phyloP scores from a whole-genome alignment of 306 rosid species.

The Quercus glauca region DNA sequence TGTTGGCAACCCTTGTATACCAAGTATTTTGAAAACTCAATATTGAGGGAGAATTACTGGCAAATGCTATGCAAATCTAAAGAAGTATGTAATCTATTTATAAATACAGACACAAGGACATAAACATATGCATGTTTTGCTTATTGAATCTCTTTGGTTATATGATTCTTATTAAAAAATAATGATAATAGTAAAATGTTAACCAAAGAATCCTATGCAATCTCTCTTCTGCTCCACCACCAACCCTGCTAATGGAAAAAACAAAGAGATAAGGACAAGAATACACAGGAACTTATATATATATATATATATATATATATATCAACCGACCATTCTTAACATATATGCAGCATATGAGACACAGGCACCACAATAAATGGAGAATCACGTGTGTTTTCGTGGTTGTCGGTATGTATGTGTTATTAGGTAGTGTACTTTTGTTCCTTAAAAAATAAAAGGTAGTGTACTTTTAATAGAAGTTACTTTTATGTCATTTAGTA shows the following conservation, averaged over 20 bases:
- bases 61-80: conserved; percentile 16
- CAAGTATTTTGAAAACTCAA: conserved; percentile 12
- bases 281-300: neutral
- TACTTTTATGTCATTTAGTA: too few relatives aligned
- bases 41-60: neutral
- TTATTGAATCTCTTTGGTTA: neutral
- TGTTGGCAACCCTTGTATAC: conserved; percentile 25
- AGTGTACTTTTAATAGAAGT: too few relatives aligned
- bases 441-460: too few relatives aligned
- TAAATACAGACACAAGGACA: neutral
- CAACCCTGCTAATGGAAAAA: neutral
- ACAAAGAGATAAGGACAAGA: neutral
- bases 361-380: too few relatives aligned
- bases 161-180: neutral
- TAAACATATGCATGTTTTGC: neutral
- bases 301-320: neutral
- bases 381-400: too few relatives aligned
- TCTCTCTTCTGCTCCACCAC: neutral
- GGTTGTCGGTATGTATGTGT: too few relatives aligned
- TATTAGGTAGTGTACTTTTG: too few relatives aligned
- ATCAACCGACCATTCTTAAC: neutral
- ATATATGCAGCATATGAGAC: neutral
- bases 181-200: neutral
- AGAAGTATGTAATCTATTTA: neutral
- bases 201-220: neutral